Evolutionary conservation across 164 flowering plant species (phyloP).

Genomic region (Protea cynaroides): DNA sequence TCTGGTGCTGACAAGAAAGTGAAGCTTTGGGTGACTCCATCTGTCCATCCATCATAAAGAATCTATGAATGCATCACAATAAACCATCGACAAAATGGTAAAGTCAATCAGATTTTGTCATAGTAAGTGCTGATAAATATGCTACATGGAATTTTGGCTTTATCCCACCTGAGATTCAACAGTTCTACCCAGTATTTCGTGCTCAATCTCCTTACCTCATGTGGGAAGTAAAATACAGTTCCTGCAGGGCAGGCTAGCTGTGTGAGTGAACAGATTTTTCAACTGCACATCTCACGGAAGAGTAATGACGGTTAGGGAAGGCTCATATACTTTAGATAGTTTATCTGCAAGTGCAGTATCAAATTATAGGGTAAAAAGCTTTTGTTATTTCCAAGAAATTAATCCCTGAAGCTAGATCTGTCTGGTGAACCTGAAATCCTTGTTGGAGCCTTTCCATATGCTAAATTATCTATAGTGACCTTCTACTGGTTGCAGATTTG

Average conservation of each 20-base stretch:
- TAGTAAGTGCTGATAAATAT: not conserved
- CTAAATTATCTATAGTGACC: too few species aligned
- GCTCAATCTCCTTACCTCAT: not conserved
- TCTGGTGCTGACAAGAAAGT: constrained; percentile 87
- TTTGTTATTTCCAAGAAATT: too few species aligned
- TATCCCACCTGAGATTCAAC: not conserved
- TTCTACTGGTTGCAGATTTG: too few species aligned
- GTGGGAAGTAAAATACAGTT: not conserved
- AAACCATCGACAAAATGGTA: not conserved
- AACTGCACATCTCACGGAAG: not conserved
- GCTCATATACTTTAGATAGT: not conserved
- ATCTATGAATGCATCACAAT: constrained; percentile 1
- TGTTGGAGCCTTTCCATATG: too few species aligned
- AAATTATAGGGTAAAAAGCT: too few species aligned
- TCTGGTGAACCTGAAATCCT: too few species aligned
- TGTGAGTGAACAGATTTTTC: not conserved
- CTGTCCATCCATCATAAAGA: constrained; percentile 18
- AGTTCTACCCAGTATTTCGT: not conserved
- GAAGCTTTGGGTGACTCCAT: constrained; percentile 82
- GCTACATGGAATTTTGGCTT: constrained; percentile 6
- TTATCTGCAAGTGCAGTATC: too few species aligned
- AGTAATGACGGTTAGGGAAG: not conserved
- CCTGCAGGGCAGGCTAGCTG: not conserved
- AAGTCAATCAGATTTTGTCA: not conserved
- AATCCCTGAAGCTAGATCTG: too few species aligned